Conservation (phyloP, 139 green algal genomes). For the Chlorella sp. region DNA sequence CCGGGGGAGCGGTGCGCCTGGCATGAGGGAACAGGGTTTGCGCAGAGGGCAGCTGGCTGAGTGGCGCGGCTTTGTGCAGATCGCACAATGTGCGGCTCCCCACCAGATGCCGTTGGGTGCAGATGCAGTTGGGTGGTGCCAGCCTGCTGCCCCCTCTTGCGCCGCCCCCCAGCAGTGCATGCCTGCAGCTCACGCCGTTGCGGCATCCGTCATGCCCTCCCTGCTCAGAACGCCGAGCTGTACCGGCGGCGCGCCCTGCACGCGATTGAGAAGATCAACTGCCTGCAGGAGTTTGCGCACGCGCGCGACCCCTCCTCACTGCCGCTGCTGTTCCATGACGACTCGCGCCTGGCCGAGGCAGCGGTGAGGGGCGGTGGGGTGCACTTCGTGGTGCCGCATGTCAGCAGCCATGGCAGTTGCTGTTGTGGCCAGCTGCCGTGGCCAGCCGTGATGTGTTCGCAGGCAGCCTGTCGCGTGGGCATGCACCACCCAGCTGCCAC, state of each 20-base stretch:
- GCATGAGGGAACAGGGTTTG: neutral
- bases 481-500: too few relatives aligned
- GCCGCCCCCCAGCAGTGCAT: neutral
- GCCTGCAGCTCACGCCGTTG: neutral
- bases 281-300: conserved; percentile 57
- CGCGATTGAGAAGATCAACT: conserved; percentile 39
- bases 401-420: neutral
- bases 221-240: conserved; percentile 45
- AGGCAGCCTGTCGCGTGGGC: neutral
- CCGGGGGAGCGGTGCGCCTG: neutral
- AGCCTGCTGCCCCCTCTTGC: too few relatives aligned
- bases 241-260: conserved; percentile 45
- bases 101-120: neutral
- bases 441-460: too few relatives aligned
- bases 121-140: neutral
- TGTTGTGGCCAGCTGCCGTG: too few relatives aligned
- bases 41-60: neutral
- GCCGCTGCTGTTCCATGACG: conserved; percentile 60
- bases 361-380: conserved; percentile 41
- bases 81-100: neutral
- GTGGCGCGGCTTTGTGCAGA: neutral
- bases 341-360: conserved; percentile 54
- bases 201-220: neutral
- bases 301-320: conserved; percentile 49
- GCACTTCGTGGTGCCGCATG: neutral